Percentiles rank a stretch among this genome's conserved stretches.
phyloP scores from a whole-genome alignment of 345 rosid species.

The Dovyalis caffra region DNA sequence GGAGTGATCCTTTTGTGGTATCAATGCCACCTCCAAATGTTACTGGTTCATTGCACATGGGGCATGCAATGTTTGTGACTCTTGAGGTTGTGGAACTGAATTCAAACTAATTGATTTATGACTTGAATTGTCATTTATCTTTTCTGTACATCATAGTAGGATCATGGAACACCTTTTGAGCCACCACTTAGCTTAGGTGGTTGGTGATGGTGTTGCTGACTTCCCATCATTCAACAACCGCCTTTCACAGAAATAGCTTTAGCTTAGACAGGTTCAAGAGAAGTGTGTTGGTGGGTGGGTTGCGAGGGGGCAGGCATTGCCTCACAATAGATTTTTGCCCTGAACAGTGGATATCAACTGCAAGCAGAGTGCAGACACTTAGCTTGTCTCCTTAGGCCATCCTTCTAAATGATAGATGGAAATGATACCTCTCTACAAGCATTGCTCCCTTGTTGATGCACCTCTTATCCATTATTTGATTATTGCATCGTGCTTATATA shows the following conservation, averaged over 20 bases:
- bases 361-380: neutral
- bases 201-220: too few relatives aligned
- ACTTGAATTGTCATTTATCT: slow-evolving; percentile 15
- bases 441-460: neutral
- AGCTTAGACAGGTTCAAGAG: too few relatives aligned
- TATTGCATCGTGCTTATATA: neutral
- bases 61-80: slow-evolving; percentile 98
- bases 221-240: too few relatives aligned
- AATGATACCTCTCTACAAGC: neutral
- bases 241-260: too few relatives aligned
- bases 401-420: neutral
- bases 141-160: neutral
- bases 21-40: slow-evolving; percentile 99
- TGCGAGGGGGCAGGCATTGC: too few relatives aligned
- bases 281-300: too few relatives aligned
- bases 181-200: neutral
- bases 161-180: neutral
- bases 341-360: neutral
- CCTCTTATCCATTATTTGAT: neutral
- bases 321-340: neutral
- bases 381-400: neutral
- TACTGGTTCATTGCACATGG: slow-evolving; percentile 97
- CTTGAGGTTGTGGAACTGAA: slow-evolving; percentile 63
- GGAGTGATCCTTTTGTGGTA: slow-evolving; percentile 78
- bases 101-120: slow-evolving; percentile 22